A percentile compares a stretch with the other conserved stretches of the same genome.
These are phyloP conservation scores for Blepharisma undulans DNA, from an alignment of 169 alveolate genomes.

Conservation along the genomic window DNA sequence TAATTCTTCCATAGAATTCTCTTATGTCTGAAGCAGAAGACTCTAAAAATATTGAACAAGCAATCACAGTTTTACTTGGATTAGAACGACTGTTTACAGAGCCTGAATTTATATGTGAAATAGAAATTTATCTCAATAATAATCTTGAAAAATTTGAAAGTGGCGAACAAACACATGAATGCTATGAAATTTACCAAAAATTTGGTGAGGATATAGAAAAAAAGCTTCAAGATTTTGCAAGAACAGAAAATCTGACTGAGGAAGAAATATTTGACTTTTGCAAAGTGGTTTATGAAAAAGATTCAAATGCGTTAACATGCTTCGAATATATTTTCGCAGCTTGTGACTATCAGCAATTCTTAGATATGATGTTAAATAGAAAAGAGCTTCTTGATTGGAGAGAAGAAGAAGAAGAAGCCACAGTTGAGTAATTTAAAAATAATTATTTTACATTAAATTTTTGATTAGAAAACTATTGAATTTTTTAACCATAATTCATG, in stretches of 20 bases:
- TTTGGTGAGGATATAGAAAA: background rate
- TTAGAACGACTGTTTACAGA: conserved; percentile 33
- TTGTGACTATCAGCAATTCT: conserved; percentile 27
- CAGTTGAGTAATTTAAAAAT: background rate
- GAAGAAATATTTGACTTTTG: background rate
- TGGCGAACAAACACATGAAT: conserved; percentile 31
- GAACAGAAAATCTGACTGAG: background rate
- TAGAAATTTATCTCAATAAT: background rate
- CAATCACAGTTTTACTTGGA: background rate
- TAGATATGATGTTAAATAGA: conserved; percentile 30
- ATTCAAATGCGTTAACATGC: conserved; percentile 26
- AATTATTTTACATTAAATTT: background rate
- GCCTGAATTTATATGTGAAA: conserved; percentile 25
- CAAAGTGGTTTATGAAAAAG: background rate
- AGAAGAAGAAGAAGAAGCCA: background rate
- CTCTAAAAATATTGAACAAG: conserved; percentile 8
- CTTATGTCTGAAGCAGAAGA: background rate
- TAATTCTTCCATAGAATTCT: background rate
- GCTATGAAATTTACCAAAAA: conserved; percentile 16
- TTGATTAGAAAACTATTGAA: background rate
- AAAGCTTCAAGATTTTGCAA: background rate
- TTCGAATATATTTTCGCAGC: conserved; percentile 40
- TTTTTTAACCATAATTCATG: background rate
- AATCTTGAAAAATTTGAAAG: conserved; percentile 14
- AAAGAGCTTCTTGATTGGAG: conserved; percentile 21